Evolutionary conservation across 2,329 filamentous ascomycete genomes (phyloP), one percentile per base, ranked within the genome.

Genomic region (Diaporthe vaccinii): DNA sequence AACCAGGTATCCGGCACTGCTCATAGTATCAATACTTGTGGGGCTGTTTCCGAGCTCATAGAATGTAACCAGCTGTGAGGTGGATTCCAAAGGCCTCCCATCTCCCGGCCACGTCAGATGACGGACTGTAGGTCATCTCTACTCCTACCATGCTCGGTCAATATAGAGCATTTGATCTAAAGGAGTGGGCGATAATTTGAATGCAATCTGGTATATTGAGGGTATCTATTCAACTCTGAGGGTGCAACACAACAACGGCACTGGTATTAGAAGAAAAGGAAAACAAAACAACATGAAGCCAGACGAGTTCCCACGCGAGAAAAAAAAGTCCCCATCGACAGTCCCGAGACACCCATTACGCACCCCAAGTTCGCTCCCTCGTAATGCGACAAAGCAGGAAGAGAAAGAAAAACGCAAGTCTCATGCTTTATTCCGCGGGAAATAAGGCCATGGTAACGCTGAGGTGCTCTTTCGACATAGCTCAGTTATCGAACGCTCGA

Each of bases 161-260:
- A n/a, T 9, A 28, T 67, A 6, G 7, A 4, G 12, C 55, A 20
- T 36, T 20, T 65, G 17, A 44, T 44, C 34, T 22, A 22, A 10
- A 41, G 57, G 8, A 14, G 17, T 10, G 28, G 57, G 31, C n/a
- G 28, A 7, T 36, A 22, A 10, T 41, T 57, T 46, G 58, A 73
- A 73, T 65, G 49, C 67, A 75, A 75, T 73, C 25, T 75, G 75
- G 73, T 76, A 76, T 71, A 46, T 75, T 65, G 72, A 75, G 76
- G 76, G 76, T 77, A 77, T 77, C 76, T 77, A 77, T 74, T 73
- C 76, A 76, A 76, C 74, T 74, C 67, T 72, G 68, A 73, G 61
- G 65, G 74, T 74, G 69, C 75, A 75, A 55, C 73, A 51, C 69
- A 76, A 74, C 61, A 53, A 72, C 55, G 36, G 59, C 62, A 28